Evolutionary conservation across 148 eudicot species (phyloP), one percentile per base, ranked within the genome.

Genomic region (Polygonum aviculare): DNA sequence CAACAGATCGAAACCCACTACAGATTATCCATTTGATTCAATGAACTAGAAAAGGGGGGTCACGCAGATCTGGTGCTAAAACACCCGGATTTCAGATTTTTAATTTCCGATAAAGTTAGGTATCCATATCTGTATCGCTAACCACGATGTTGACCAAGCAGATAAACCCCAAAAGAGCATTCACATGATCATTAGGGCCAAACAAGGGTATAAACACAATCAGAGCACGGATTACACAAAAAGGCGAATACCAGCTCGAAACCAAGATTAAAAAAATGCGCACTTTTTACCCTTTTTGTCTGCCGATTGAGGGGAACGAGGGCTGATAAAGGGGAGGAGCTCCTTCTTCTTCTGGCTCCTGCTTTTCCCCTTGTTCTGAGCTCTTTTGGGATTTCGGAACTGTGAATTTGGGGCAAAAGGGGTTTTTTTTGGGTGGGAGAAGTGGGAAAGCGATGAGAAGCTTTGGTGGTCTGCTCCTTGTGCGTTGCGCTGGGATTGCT

Each of bases 11-110:
- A 51, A 74, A 49, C 65, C 63, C 77, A 51, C 65, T 51, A 52
- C 72, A 36, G 72, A 67, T 14, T 36, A 67, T 35, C n/a, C 18
- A 67, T 4, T 16, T 12, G 44, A 67, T 67, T 67, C 72, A 67
- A 67, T 67, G 72, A 67, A 67, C 44, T 67, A 18, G 31, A 67
- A 74, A 74, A 33, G 41, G 62, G 75, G 41, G 62, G 75, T 73
- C 75, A 73, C 40, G 75, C 39, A 48, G 75, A 73, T 73, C 75
- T 73, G 75, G 75, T 47, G 75, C 75, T 21, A 67, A 67, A 67
- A 36, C 72, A 67, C 72, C 72, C 44, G 45, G 72, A 67, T 67
- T 36, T 49, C 75, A 14, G 39, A 73, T 47, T 18, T 44, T 16
- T 16, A 44, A 44, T 72, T 72, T 72, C 74, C 54, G 8, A 47